Conservation (phyloP, 2,329 filamentous ascomycete species). For the Stemphylium lycopersici region DNA sequence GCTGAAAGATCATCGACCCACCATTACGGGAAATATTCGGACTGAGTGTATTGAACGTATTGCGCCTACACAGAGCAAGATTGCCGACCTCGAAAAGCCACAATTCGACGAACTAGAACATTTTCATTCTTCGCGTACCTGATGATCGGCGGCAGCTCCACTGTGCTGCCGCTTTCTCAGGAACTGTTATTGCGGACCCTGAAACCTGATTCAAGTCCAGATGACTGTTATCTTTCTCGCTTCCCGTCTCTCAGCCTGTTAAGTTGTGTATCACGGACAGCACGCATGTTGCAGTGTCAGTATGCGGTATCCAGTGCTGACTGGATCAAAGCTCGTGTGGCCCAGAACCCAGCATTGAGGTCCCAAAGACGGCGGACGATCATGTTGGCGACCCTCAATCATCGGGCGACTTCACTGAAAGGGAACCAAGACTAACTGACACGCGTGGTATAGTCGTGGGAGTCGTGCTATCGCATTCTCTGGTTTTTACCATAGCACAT, state of each 20-base stretch:
- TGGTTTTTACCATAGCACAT: background rate
- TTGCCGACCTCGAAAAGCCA: background rate
- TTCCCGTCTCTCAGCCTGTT: background rate
- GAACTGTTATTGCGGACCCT: background rate
- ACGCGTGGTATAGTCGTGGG: background rate
- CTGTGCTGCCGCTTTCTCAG: background rate
- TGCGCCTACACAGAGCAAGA: background rate
- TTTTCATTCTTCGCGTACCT: background rate
- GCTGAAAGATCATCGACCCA: background rate
- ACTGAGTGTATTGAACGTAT: background rate
- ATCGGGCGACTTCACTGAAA: background rate
- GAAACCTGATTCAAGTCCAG: background rate
- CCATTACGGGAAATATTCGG: conserved; percentile 4
- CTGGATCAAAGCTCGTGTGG: no score
- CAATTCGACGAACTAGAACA: background rate
- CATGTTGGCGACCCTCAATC: background rate
- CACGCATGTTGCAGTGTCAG: no score
- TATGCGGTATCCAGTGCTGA: no score
- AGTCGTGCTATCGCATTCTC: background rate
- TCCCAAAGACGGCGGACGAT: background rate
- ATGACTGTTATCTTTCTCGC: background rate
- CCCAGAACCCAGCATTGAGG: background rate
- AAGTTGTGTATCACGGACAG: background rate
- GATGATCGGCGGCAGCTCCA: background rate
- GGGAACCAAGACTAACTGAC: background rate